Conservation (phyloP, 1,284 basidiomycete genomes). For the Melampsora americana region DNA sequence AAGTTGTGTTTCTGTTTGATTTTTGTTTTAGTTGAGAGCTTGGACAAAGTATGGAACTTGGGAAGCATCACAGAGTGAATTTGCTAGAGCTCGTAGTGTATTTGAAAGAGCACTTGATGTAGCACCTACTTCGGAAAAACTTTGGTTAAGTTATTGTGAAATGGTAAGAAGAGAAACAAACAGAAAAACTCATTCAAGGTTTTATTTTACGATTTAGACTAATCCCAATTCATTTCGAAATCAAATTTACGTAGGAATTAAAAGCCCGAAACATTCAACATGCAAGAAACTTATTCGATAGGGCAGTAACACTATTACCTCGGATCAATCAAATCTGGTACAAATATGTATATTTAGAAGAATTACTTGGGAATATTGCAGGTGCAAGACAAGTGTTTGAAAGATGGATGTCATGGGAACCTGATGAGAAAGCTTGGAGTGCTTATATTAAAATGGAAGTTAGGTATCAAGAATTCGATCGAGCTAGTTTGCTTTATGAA, state of each 20-base stretch:
- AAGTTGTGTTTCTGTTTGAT: background rate
- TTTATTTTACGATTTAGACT: background rate
- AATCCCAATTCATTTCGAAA: background rate
- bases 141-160: slow-evolving; percentile 97
- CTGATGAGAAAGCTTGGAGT: slow-evolving; percentile 98
- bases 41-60: slow-evolving; percentile 65
- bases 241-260: slow-evolving; percentile 62
- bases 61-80: slow-evolving; percentile 96
- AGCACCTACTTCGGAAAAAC: slow-evolving; percentile 77
- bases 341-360: slow-evolving; percentile 97
- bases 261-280: slow-evolving; percentile 96
- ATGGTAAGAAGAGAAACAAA: slow-evolving; percentile 59
- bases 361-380: slow-evolving; percentile 89
- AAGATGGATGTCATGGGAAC: slow-evolving; percentile 99
- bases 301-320: slow-evolving; percentile 90
- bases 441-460: slow-evolving; percentile 96
- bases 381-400: slow-evolving; percentile 97
- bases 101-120: slow-evolving; percentile 96
- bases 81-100: slow-evolving; percentile 80
- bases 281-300: slow-evolving; percentile 91
- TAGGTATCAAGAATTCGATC: slow-evolving; percentile 84
- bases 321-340: slow-evolving; percentile 67
- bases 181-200: slow-evolving; percentile 21
- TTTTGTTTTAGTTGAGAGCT: slow-evolving; percentile 54
- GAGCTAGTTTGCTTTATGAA: slow-evolving; percentile 89